Evolutionary conservation across 768 basidiomycete genomes (phyloP), one percentile per base, ranked within the genome.

Genomic region (Mrakia frigida): DNA sequence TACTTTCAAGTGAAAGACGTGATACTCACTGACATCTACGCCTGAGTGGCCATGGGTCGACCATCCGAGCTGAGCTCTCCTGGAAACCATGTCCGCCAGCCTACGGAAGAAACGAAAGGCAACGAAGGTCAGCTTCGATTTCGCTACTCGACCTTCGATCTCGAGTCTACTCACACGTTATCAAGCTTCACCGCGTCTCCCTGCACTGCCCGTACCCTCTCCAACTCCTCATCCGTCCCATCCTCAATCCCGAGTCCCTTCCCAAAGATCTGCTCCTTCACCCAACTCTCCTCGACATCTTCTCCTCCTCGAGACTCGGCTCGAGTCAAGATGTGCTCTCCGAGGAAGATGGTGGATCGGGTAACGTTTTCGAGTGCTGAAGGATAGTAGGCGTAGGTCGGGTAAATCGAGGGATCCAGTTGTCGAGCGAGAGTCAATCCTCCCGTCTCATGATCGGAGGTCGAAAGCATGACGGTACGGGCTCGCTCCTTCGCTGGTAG

Each of bases 391-490:
- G 76, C 75, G 50, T 81, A 81, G 33, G 78, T 79, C 0, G 81
- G 81, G 63, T 81, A 81, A 0, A 31, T 56, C n/a, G 73, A 46
- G 0, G 56, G 53, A 46, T 79, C 73, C 6, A 82, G 75, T 43
- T 81, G 81, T 13, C 79, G 39, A 0, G 80, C 81, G 7, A 81
- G 74, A 2, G 80, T n/a, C 5, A 82, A 39, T 0, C 81, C 81
- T 28, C 81, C 81, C 14, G 81, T 81, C 71, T 81, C 81, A 69
- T 82, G 81, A 41, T 81, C 81, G 5, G 78, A 78, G 2, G 81
- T 79, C n/a, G 78, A 79, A 70, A 82, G 74, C 43, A 82, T 41
- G 52, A 81, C 28, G 14, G 81, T 80, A 52, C 77, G 75, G 7
- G 60, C 75, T 6, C 80, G 79, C 11, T 70, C 63, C 16, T 76